Evolutionary conservation across 1,284 basidiomycete species (phyloP).

Genomic region (Leccinum subspadiceum): DNA sequence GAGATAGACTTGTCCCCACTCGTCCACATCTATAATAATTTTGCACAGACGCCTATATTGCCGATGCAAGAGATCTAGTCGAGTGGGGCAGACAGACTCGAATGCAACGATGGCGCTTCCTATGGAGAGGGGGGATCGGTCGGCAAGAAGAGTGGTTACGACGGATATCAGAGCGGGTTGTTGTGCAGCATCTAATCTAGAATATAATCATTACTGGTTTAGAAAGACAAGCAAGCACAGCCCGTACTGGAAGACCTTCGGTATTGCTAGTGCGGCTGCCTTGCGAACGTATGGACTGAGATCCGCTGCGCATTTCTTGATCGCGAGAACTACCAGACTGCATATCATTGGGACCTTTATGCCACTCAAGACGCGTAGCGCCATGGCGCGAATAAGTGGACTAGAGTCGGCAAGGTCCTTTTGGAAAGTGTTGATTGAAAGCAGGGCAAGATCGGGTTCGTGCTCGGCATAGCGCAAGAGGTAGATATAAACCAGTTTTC

Average conservation of each 20-base stretch:
- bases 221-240: neutral
- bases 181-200: constrained; percentile 73
- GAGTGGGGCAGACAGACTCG: constrained; percentile 77
- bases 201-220: constrained; percentile 3
- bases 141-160: constrained; percentile 73
- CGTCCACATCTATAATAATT: constrained; percentile 87
- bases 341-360: constrained; percentile 89
- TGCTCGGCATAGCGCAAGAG: constrained; percentile 89
- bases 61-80: constrained; percentile 83
- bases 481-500: constrained; percentile 98
- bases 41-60: constrained; percentile 87
- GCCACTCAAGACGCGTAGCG: constrained; percentile 88
- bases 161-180: constrained; percentile 73
- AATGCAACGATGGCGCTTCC: constrained; percentile 88
- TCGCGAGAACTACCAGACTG: constrained; percentile 81
- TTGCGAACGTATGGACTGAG: constrained; percentile 93
- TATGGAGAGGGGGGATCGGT: constrained; percentile 85
- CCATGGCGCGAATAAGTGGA: constrained; percentile 93
- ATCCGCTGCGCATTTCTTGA: constrained; percentile 90
- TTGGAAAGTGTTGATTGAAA: constrained; percentile 99
- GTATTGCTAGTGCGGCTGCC: constrained; percentile 85
- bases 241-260: constrained; percentile 80
- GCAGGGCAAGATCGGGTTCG: constrained; percentile 91
- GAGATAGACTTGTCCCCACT: constrained; percentile 91
- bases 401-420: constrained; percentile 92